Base-by-base conservation (phyloP, 495 filamentous ascomycete species). In the Aspergillus steynii region DNA sequence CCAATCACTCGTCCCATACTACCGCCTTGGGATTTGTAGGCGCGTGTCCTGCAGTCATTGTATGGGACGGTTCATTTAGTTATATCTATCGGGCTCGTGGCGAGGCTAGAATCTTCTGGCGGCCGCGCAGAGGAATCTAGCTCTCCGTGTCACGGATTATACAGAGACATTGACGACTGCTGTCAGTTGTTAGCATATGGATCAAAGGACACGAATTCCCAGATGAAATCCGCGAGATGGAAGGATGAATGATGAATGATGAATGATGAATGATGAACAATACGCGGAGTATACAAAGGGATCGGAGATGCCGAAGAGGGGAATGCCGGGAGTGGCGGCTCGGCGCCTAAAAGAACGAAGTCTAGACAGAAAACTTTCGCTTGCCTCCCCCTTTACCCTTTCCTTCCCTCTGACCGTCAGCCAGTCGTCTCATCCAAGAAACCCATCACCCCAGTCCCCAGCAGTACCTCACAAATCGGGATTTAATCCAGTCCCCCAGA, bases 281-380 rank as follows among this genome's bases (percentile, higher is more conserved):
- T 37, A 37, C 9, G 34, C 4, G 10, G 34, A 37, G 34, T 37
- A 4, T 2, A 37, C 5, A 37, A 10, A 12, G 37, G 31, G 9
- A 42, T 1, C 37, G 7, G 14, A 42, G 37, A 42, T 20, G 34
- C 5, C 5, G 34, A 37, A 34, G 31, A 34, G 31, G 31, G 31
- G 4, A 42, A 14, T 15, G 26, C 51, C 51, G 51, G 51, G 46
- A n/a, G 48, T 50, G 48, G 48, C 49, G 49, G 49, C 49, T 50
- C 49, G 49, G 49, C 20, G 49, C 4, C 20, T 50, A 27, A 50
- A 25, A 9, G 32, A 10, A 26, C 6, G 27, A 3, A 27, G 50
- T 52, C 29, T 28, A 29, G 20, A 26, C 49, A 50, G n/a, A 31
- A 57, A 29, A 42, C 27, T 46, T 57, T 50, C 48, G 46, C 28